A percentile compares a stretch with the other conserved stretches of the same genome.
Conservation (phyloP, 345 rosid genomes). For the Gossypium thurberi region DNA sequence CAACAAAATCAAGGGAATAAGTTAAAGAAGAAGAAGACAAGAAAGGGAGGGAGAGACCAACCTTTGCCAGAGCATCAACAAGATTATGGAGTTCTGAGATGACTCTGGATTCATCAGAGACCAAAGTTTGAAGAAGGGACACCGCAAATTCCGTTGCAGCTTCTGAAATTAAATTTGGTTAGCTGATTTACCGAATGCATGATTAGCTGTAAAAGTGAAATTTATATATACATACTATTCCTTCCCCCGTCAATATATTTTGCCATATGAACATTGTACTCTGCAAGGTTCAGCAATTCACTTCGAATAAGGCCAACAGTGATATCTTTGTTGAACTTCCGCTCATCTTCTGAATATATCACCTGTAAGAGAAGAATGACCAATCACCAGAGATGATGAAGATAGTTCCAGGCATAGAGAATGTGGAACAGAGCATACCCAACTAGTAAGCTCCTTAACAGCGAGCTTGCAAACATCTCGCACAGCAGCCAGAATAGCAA, state of each 20-base stretch:
- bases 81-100: constrained; percentile 89
- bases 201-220: not conserved
- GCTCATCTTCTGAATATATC: constrained; percentile 88
- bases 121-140: constrained; percentile 77
- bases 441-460: constrained; percentile 89
- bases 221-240: constrained; percentile 54
- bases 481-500: constrained; percentile 77
- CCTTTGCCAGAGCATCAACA: constrained; percentile 94
- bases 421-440: constrained; percentile 51
- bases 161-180: constrained; percentile 44
- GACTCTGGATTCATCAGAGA: constrained; percentile 68
- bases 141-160: constrained; percentile 80
- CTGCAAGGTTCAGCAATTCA: constrained; percentile 88
- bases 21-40: not conserved
- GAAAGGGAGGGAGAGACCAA: constrained; percentile 8
- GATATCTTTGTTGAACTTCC: constrained; percentile 86
- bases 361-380: constrained; percentile 39
- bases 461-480: constrained; percentile 95
- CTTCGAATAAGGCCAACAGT: constrained; percentile 76
- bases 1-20: not conserved
- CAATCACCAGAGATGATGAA: not conserved
- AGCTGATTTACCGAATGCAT: not conserved
- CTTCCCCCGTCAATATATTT: constrained; percentile 92
- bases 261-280: constrained; percentile 89
- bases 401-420: not conserved